Conservation (phyloP, 345 rosid species). For the Aquilaria yunnanensis region DNA sequence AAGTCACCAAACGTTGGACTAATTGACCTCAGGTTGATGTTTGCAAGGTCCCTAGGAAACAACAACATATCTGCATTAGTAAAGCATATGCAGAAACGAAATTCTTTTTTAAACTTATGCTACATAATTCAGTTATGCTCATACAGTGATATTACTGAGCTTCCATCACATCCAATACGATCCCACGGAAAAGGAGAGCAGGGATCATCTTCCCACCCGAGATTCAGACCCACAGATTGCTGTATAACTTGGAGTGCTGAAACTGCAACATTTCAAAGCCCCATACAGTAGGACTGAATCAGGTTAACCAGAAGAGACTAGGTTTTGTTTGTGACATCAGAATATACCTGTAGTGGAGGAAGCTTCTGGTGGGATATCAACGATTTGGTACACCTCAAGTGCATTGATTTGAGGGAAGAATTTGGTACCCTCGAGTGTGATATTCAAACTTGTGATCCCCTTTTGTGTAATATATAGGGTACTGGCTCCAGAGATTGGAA, state of each 20-base stretch:
- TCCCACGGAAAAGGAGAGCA: conserved; percentile 77
- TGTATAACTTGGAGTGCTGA: conserved; percentile 89
- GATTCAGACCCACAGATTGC: conserved; percentile 66
- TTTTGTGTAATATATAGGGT: conserved; percentile 43
- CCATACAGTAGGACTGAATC: conserved; percentile 1
- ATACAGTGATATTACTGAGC: conserved; percentile 69
- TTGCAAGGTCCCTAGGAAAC: conserved; percentile 56
- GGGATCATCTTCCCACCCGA: conserved; percentile 91
- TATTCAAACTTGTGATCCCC: conserved; percentile 41
- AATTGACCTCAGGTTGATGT: conserved; percentile 68
- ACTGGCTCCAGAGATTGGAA: conserved; percentile 38
- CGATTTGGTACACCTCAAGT: conserved; percentile 59
- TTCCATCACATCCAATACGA: conserved; percentile 71
- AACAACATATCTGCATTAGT: conserved; percentile 11
- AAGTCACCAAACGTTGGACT: conserved; percentile 94
- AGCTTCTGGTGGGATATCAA: conserved; percentile 62
- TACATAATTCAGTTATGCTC: conserved; percentile 5
- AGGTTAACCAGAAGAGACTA: conserved; percentile 5
- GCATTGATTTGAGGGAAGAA: conserved; percentile 71
- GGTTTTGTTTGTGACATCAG: background rate
- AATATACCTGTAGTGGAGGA: conserved; percentile 79
- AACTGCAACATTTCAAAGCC: conserved; percentile 38
- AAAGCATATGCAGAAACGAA: conserved; percentile 5
- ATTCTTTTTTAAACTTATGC: background rate
- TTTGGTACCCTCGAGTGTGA: conserved; percentile 46